Evolutionary conservation across 164 flowering plant species (phyloP), one percentile per base, ranked within the genome.

Genomic region (Santalum album): DNA sequence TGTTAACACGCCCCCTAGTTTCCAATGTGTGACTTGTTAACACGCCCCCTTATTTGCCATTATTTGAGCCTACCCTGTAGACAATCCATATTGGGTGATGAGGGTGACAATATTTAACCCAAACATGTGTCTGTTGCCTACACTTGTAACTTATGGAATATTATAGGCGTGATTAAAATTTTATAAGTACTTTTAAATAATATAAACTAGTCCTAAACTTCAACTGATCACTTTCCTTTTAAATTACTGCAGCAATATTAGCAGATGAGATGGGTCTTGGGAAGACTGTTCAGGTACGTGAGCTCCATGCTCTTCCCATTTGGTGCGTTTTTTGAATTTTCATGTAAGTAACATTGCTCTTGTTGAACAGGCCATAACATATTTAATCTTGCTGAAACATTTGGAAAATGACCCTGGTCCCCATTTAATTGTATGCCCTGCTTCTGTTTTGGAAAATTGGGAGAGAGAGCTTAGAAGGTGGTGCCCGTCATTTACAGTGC

Each of bases 211-310:
- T 25, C 52, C 25, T 19, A 3, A 25, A 46, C 19, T 25, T 12
- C 35, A 24, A 43, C 24, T 20, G 25, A 25, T 51, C 15, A 27
- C 21, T 25, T 42, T 11, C 18, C 22, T 49, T 58, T 60, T 29
- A 44, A 7, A 45, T 53, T 11, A 25, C 12, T 76, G 79, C 90
- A 91, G 98, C 96, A 25, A 91, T 91, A 63, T 75, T 91, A 75
- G 98, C 98, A 22, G 98, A 91, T 78, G 98, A 91, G 75, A 91
- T 91, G 98, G 98, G 98, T 53, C 90, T 91, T 51, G 98, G 98
- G 49, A 91, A 91, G 75, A 91, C 98, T 17, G 73, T 91, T 61
- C 98, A 91, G 95, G 98, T 90, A 65, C 22, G 25, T 51, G 11
- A 43, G 22, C 25, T 24, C 50, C 40, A 34, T 15, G 17, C 21